phyloP scores from a whole-genome alignment of 1,284 basidiomycete genomes.

The Ganoderma multipileum region DNA sequence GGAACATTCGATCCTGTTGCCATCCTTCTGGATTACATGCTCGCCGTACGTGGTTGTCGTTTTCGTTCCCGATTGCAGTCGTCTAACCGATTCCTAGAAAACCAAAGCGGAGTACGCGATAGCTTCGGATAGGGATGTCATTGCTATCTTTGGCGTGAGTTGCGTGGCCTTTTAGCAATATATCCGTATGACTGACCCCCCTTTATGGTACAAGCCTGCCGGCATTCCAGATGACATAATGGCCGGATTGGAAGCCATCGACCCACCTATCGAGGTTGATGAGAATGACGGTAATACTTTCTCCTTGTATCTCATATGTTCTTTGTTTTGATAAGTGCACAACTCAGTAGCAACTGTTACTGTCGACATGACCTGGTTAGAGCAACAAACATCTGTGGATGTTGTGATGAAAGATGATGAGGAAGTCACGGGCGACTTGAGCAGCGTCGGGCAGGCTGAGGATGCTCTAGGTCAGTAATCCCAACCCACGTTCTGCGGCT shows the following conservation, averaged over 20 bases:
- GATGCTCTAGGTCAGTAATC: background rate
- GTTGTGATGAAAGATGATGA: background rate
- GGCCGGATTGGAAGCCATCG: background rate
- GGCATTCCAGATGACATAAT: background rate
- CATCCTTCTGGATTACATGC: slow-evolving; percentile 20
- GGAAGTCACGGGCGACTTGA: background rate
- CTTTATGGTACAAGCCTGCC: background rate
- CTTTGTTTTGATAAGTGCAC: too few relatives aligned
- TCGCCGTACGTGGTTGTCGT: slow-evolving; percentile 8
- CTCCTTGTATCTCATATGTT: background rate
- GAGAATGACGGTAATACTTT: background rate
- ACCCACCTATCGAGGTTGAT: slow-evolving; percentile 1
- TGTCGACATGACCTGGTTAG: background rate
- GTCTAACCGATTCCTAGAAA: background rate
- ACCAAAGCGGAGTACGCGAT: background rate
- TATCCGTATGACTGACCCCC: background rate
- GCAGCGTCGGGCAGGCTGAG: background rate
- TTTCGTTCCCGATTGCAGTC: too few relatives aligned
- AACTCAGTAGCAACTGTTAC: background rate
- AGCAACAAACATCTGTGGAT: background rate
- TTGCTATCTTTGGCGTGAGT: background rate
- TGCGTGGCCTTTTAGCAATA: background rate
- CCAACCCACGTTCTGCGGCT: background rate
- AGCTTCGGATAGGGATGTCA: slow-evolving; percentile 5
- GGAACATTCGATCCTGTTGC: slow-evolving; percentile 15